These are phyloP conservation scores for Hibiscus mutabilis DNA, from an alignment of 345 rosid genomes.

Conservation along the genomic window DNA sequence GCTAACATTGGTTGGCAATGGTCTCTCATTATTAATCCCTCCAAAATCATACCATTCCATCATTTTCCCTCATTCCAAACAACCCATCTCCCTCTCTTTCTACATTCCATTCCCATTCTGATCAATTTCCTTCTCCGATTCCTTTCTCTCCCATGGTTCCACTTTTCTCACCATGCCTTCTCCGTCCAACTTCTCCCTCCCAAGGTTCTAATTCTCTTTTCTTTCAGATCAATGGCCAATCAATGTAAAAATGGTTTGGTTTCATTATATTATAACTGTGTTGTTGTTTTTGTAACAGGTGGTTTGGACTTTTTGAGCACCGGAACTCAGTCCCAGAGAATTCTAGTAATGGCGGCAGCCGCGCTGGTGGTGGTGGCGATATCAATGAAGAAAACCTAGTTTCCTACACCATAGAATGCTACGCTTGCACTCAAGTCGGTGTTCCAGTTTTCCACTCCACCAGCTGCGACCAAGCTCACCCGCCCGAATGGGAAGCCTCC, in stretches of 20 bases:
- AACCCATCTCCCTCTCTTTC: too few species aligned
- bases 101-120: not conserved
- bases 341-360: not conserved
- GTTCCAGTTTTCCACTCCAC: conserved; percentile 92
- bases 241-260: not conserved
- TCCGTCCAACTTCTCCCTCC: conserved; percentile 28
- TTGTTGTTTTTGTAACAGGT: conserved; percentile 20
- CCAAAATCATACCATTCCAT: conserved; percentile 10
- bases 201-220: conserved; percentile 17
- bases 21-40: conserved; percentile 11
- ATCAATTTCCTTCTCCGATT: conserved; percentile 16
- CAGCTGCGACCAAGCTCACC: conserved; percentile 84
- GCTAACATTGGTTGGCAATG: too few species aligned
- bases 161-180: conserved; percentile 33
- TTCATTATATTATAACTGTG: not conserved
- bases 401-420: conserved; percentile 14
- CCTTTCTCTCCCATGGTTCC: conserved; percentile 25
- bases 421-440: conserved; percentile 92
- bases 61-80: too few species aligned
- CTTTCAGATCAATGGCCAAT: not conserved
- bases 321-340: not conserved
- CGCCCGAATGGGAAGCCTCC: conserved; percentile 91
- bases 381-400: not conserved
- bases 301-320: conserved; percentile 16
- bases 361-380: not conserved